A percentile compares a stretch with the other conserved stretches of the same genome.
These are phyloP conservation scores for Salmacisia buchloeana DNA, from an alignment of 1,284 basidiomycete genomes.

Conservation along the genomic window DNA sequence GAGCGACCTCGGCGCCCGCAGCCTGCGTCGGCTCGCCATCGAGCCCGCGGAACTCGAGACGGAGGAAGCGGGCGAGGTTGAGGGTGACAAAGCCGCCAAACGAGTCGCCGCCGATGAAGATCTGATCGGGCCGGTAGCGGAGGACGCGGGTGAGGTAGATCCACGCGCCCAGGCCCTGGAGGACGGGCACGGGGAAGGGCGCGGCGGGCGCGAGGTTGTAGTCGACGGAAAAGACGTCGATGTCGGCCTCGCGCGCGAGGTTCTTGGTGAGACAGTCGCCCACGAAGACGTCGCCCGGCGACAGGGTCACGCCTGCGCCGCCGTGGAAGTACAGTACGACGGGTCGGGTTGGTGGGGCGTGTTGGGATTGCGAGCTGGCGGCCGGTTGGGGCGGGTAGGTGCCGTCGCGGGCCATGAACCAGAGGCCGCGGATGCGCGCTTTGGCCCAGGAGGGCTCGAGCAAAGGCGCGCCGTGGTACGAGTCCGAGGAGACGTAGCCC, in stretches of 20 bases:
- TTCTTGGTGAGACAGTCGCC: constrained; percentile 36
- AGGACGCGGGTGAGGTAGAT: constrained; percentile 36
- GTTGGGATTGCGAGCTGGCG: constrained; percentile 14
- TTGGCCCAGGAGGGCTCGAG: constrained; percentile 45
- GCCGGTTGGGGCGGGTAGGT: constrained; percentile 22
- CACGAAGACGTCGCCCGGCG: constrained; percentile 44
- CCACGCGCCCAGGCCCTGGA: constrained; percentile 39
- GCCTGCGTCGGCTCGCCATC: constrained; percentile 17
- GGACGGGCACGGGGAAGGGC: constrained; percentile 35
- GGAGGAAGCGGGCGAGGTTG: constrained; percentile 39
- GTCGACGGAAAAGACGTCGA: constrained; percentile 47
- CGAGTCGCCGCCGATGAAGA: constrained; percentile 45
- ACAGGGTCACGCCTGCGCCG: constrained; percentile 45
- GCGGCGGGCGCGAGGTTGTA: constrained; percentile 44
- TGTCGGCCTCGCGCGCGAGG: constrained; percentile 24
- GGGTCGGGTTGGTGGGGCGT: constrained; percentile 16
- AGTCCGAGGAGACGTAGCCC: constrained; percentile 14
- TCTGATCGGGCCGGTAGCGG: constrained; percentile 38
- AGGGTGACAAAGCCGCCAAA: constrained; percentile 38
- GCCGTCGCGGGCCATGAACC: constrained; percentile 41
- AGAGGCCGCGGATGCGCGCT: constrained; percentile 31
- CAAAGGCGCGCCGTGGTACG: constrained; percentile 39
- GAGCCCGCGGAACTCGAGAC: constrained; percentile 25
- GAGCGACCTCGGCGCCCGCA: constrained; percentile 6
- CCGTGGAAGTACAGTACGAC: constrained; percentile 48